phyloP scores from a whole-genome alignment of 352 stramenopile species.

The Elongisporangium anandrum region DNA sequence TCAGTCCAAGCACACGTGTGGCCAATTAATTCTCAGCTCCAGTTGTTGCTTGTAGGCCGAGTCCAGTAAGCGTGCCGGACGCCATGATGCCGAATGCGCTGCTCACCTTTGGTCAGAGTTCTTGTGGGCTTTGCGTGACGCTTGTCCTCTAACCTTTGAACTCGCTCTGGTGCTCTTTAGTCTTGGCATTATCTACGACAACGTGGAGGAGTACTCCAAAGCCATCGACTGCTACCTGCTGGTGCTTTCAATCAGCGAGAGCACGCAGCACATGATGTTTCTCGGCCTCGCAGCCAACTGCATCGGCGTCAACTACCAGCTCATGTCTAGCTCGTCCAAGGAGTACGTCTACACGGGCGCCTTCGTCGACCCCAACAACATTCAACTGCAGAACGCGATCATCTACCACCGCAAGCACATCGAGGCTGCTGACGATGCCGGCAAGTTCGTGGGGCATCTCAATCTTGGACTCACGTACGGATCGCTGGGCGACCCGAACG shows the following conservation, averaged over 20 bases:
- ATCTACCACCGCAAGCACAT: constrained; percentile 78
- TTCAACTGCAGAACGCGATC: constrained; percentile 41
- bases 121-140: too few relatives aligned
- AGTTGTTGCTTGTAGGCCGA: constrained; percentile 34
- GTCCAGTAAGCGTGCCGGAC: constrained; percentile 80
- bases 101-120: constrained; percentile 84
- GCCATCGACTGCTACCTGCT: constrained; percentile 85
- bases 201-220: constrained; percentile 76
- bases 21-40: too few relatives aligned
- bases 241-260: constrained; percentile 83
- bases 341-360: constrained; percentile 72
- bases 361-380: constrained; percentile 51
- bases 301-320: constrained; percentile 87
- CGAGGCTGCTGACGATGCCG: constrained; percentile 72
- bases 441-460: constrained; percentile 83
- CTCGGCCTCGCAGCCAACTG: constrained; percentile 80
- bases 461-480: constrained; percentile 83
- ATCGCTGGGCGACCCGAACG: constrained; percentile 56
- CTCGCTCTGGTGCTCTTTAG: too few relatives aligned
- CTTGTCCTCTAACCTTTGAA: too few relatives aligned
- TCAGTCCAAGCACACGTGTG: too few relatives aligned
- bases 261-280: constrained; percentile 72
- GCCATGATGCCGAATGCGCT: constrained; percentile 78
- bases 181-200: constrained; percentile 85
- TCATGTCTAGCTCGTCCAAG: constrained; percentile 51